Conservation (phyloP, 208 protist genomes). For the Crithidia sp. region DNA sequence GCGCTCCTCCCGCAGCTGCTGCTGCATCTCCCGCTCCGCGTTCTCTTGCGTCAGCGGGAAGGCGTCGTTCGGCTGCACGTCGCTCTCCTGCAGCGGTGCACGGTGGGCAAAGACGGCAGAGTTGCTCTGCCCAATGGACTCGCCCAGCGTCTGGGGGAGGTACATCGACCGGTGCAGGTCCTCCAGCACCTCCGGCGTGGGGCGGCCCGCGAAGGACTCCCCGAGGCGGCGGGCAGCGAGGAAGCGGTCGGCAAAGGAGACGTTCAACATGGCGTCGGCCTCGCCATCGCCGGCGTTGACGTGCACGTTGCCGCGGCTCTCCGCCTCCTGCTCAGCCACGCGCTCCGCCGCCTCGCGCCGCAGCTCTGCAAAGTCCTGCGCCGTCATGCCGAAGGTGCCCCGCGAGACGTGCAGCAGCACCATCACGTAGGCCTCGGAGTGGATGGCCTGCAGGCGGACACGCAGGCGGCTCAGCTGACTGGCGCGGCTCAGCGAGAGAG, state of each 20-base stretch:
- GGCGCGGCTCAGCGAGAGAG: conserved; percentile 24
- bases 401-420: conserved; percentile 21
- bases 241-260: conserved; percentile 40
- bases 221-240: conserved; percentile 22
- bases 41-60: conserved; percentile 15
- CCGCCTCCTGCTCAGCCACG: neutral
- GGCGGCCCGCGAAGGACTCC: neutral
- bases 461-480: conserved; percentile 39
- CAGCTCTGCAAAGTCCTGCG: conserved; percentile 33
- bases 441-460: conserved; percentile 29
- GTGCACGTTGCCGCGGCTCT: neutral
- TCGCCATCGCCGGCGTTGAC: neutral
- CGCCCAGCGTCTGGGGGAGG: conserved; percentile 3
- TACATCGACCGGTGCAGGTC: conserved; percentile 16
- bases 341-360: conserved; percentile 7
- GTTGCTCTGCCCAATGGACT: neutral
- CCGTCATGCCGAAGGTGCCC: conserved; percentile 23
- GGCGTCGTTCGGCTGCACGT: conserved; percentile 11
- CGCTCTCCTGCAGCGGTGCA: conserved; percentile 14
- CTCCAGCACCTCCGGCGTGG: conserved; percentile 1
- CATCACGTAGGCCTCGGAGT: conserved; percentile 37
- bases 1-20: neutral
- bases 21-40: conserved; percentile 12
- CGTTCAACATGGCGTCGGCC: conserved; percentile 2
- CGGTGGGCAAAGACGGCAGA: conserved; percentile 1